Percentiles rank a stretch among this genome's conserved stretches.
Evolutionary conservation across 768 basidiomycete species (phyloP).

Genomic region (Calocybe gangraenosa): DNA sequence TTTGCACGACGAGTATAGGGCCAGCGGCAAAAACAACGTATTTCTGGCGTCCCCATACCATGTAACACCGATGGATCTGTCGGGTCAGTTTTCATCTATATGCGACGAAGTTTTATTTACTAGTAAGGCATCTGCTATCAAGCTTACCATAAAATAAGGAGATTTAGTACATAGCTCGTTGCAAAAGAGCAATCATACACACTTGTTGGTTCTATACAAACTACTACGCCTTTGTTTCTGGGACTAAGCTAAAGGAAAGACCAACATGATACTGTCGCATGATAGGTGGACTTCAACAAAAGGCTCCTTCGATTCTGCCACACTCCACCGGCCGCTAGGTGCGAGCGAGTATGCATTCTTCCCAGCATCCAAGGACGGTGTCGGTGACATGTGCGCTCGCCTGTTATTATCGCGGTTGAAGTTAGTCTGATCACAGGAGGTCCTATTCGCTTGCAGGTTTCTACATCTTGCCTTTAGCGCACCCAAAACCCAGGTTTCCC

Average conservation of each 20-base stretch:
- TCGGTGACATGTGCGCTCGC: slow-evolving; percentile 31
- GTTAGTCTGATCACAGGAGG: neutral
- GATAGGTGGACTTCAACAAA: no score
- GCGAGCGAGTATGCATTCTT: slow-evolving; percentile 29
- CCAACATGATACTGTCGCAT: neutral
- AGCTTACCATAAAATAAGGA: neutral
- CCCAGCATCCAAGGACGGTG: slow-evolving; percentile 24
- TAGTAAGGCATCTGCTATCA: neutral
- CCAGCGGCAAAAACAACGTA: slow-evolving; percentile 23
- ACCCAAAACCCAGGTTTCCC: slow-evolving; percentile 15
- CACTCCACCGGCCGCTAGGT: slow-evolving; percentile 21
- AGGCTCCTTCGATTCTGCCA: neutral
- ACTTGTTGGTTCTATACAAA: slow-evolving; percentile 11
- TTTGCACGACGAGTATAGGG: slow-evolving; percentile 25
- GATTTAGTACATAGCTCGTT: no score
- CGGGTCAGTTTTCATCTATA: neutral
- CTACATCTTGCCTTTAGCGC: slow-evolving; percentile 27
- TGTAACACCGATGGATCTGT: slow-evolving; percentile 31
- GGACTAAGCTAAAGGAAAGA: neutral
- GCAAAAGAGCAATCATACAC: no score
- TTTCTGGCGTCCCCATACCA: slow-evolving; percentile 31
- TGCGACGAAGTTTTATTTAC: slow-evolving; percentile 1
- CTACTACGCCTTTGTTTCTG: no score
- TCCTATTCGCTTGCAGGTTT: slow-evolving; percentile 24
- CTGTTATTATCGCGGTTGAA: slow-evolving; percentile 1